Evolutionary conservation across 1,284 basidiomycete species (phyloP).

Genomic region (Trichosporon sp.): DNA sequence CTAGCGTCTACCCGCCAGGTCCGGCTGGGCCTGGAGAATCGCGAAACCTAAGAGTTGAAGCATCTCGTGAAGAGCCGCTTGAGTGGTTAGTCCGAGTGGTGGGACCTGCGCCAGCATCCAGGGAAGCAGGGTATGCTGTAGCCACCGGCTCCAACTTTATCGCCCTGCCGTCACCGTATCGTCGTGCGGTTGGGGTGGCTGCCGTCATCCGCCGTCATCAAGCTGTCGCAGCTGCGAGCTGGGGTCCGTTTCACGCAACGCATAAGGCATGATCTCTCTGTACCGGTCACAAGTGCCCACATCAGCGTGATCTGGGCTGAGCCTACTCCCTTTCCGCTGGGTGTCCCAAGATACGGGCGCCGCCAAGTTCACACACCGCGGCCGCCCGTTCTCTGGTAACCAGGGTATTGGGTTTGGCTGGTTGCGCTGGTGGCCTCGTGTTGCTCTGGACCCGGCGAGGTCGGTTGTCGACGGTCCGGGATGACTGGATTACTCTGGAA

Average conservation of each 20-base stretch:
- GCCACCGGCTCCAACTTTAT: slow-evolving; percentile 13
- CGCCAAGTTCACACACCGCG: slow-evolving; percentile 9
- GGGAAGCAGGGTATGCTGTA: not conserved
- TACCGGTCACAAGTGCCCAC: not conserved
- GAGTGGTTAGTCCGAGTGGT: not conserved
- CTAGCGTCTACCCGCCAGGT: not conserved
- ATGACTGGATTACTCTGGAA: slow-evolving; percentile 5
- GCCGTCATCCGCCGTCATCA: not conserved
- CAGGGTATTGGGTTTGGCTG: slow-evolving; percentile 11
- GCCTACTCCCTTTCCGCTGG: not conserved
- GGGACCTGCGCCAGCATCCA: not conserved
- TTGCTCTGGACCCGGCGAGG: not conserved
- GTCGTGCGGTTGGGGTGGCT: not conserved
- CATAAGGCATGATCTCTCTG: not conserved
- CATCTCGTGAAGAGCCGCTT: not conserved
- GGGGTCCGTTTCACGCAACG: not conserved
- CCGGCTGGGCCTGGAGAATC: not conserved
- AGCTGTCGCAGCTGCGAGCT: not conserved
- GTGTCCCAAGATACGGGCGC: not conserved
- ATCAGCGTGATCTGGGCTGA: not conserved
- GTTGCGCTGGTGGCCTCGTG: not conserved
- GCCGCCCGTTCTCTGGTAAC: slow-evolving; percentile 1
- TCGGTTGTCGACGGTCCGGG: slow-evolving; percentile 1
- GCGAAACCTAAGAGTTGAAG: not conserved
- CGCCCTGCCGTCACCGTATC: slow-evolving; percentile 9